Conservation (phyloP, 768 basidiomycete species). For the Tricholoma bakamatsutake region DNA sequence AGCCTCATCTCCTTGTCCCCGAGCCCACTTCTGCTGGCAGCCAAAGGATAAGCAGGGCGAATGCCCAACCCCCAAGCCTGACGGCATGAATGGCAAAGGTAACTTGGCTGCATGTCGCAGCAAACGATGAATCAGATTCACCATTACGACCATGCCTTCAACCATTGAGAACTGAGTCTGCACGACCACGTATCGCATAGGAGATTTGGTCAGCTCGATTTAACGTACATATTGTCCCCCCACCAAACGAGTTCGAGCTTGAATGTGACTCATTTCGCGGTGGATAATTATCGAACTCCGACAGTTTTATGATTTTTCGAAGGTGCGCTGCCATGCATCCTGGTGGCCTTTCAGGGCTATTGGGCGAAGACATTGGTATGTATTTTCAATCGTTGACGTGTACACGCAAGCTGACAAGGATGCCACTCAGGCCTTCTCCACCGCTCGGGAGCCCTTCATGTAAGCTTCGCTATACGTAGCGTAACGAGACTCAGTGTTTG, state of each 20-base stretch:
- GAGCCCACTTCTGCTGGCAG: too few relatives aligned
- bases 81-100: neutral
- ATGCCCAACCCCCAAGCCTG: too few relatives aligned
- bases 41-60: too few relatives aligned
- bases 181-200: neutral
- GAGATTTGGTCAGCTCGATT: neutral
- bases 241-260: neutral
- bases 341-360: slow-evolving; percentile 70
- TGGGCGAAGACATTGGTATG: slow-evolving; percentile 72
- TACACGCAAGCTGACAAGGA: slow-evolving; percentile 65
- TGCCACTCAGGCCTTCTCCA: slow-evolving; percentile 87
- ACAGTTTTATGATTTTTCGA: slow-evolving; percentile 75
- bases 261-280: slow-evolving; percentile 25
- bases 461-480: too few relatives aligned
- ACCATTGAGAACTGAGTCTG: neutral
- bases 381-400: neutral
- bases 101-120: neutral
- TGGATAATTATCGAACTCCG: slow-evolving; percentile 66
- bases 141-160: too few relatives aligned
- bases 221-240: neutral
- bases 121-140: neutral
- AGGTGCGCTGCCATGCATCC: slow-evolving; percentile 80
- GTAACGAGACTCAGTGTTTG: too few relatives aligned
- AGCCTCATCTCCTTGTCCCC: too few relatives aligned
- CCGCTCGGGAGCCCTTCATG: slow-evolving; percentile 73